A percentile compares a stretch with the other conserved stretches of the same genome.
Evolutionary conservation across 805 yeast genomes (phyloP).

Genomic region (Lipomyces japonicus): DNA sequence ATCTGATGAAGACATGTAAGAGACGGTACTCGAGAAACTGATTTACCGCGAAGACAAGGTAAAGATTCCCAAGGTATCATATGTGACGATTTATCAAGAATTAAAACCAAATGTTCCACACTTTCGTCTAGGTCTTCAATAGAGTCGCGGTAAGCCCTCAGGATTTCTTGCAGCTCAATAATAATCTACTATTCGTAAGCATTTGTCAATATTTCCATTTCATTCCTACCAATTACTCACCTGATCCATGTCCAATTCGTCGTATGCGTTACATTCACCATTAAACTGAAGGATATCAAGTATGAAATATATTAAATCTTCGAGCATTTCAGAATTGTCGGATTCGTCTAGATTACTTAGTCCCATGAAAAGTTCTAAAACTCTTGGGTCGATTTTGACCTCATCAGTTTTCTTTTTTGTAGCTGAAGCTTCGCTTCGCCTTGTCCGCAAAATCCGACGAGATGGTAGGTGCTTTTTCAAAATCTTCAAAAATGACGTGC

Average conservation of each 20-base stretch:
- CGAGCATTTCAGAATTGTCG: constrained; percentile 44
- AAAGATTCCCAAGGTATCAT: constrained; percentile 88
- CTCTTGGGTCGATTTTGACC: constrained; percentile 43
- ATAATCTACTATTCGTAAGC: constrained; percentile 45
- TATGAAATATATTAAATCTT: constrained; percentile 61
- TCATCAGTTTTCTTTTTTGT: constrained; percentile 7
- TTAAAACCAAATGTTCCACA: constrained; percentile 58
- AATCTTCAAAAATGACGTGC: constrained; percentile 40
- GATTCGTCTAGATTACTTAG: constrained; percentile 42
- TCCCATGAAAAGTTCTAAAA: constrained; percentile 51
- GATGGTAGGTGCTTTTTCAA: constrained; percentile 50
- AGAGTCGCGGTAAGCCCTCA: constrained; percentile 19
- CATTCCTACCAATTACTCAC: background rate
- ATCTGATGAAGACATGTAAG: constrained; percentile 44
- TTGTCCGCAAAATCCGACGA: constrained; percentile 38
- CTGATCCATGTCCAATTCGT: constrained; percentile 58
- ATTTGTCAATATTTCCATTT: background rate
- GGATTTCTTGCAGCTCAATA: constrained; percentile 48
- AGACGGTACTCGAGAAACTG: constrained; percentile 77
- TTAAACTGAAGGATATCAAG: constrained; percentile 58
- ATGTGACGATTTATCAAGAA: constrained; percentile 65
- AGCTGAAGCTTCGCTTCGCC: constrained; percentile 10
- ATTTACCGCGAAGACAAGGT: constrained; percentile 48
- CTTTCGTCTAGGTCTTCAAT: constrained; percentile 10
- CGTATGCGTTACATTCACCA: constrained; percentile 63